phyloP scores from a whole-genome alignment of 73 alveolate species.

The Paramecium sonneborni region DNA sequence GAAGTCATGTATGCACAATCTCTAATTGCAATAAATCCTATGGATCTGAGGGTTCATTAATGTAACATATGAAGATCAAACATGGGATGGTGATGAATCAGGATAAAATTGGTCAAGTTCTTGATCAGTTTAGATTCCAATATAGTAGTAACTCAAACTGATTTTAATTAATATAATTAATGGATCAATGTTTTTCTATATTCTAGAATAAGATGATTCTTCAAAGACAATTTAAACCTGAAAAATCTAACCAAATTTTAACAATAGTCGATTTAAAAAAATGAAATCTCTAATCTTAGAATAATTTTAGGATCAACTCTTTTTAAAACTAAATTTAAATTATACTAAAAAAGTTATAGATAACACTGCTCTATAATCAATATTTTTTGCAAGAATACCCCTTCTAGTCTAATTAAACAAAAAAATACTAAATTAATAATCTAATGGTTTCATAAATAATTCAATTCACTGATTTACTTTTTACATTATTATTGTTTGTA shows the following conservation, averaged over 20 bases:
- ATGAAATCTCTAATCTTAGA: not conserved
- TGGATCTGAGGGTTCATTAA: conserved; percentile 67
- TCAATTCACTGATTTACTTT: not conserved
- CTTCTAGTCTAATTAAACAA: not conserved
- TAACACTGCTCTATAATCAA: not conserved
- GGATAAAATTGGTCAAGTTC: conserved; percentile 10
- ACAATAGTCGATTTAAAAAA: not conserved
- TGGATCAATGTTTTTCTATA: not conserved
- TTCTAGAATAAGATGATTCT: not conserved
- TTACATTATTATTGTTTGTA: not conserved
- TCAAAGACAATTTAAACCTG: not conserved
- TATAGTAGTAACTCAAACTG: conserved; percentile 44
- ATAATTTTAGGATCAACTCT: not conserved
- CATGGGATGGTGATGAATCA: conserved; percentile 47
- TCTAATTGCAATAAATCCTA: conserved; percentile 59
- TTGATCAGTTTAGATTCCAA: conserved; percentile 19
- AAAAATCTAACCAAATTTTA: not conserved
- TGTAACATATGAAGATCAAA: conserved; percentile 61
- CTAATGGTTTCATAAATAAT: not conserved
- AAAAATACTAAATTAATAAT: not conserved
- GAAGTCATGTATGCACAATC: conserved; percentile 54
- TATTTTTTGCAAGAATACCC: not conserved
- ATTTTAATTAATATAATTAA: conserved; percentile 6
- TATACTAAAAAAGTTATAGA: not conserved
- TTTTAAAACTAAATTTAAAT: not conserved